phyloP scores from a whole-genome alignment of 768 basidiomycete genomes.

The Tylopilus rubrobrunneus region DNA sequence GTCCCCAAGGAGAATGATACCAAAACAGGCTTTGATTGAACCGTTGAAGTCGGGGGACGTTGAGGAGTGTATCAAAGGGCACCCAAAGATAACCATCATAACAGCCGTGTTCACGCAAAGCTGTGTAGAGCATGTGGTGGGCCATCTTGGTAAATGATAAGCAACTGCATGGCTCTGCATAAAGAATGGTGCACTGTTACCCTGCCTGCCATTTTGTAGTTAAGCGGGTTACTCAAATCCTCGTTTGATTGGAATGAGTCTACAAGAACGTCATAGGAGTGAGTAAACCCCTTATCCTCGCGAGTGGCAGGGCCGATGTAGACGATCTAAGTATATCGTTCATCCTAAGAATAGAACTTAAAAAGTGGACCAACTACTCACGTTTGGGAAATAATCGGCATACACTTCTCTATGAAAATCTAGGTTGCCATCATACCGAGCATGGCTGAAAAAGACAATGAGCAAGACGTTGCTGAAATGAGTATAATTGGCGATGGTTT shows the following conservation, averaged over 20 bases:
- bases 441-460: slow-evolving; percentile 49
- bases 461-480: slow-evolving; percentile 42
- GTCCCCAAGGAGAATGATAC: slow-evolving; percentile 48
- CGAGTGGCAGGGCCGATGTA: slow-evolving; percentile 46
- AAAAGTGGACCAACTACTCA: slow-evolving; percentile 17
- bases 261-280: slow-evolving; percentile 49
- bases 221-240: slow-evolving; percentile 34
- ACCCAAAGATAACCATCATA: slow-evolving; percentile 52
- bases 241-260: slow-evolving; percentile 46
- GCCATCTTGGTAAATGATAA: slow-evolving; percentile 35
- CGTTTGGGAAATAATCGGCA: slow-evolving; percentile 47
- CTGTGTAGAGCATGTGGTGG: slow-evolving; percentile 52
- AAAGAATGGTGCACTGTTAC: slow-evolving; percentile 22
- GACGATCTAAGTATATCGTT: slow-evolving; percentile 33
- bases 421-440: slow-evolving; percentile 43
- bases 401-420: slow-evolving; percentile 47
- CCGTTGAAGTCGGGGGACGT: slow-evolving; percentile 44
- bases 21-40: slow-evolving; percentile 45
- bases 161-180: not conserved
- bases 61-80: slow-evolving; percentile 48
- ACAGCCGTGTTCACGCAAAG: slow-evolving; percentile 39
- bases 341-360: not conserved
- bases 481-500: slow-evolving; percentile 26
- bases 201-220: slow-evolving; percentile 43
- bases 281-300: slow-evolving; percentile 43